Evolutionary conservation across 2,329 filamentous ascomycete species (phyloP), one percentile per base, ranked within the genome.

Genomic region (Claviceps citrina): DNA sequence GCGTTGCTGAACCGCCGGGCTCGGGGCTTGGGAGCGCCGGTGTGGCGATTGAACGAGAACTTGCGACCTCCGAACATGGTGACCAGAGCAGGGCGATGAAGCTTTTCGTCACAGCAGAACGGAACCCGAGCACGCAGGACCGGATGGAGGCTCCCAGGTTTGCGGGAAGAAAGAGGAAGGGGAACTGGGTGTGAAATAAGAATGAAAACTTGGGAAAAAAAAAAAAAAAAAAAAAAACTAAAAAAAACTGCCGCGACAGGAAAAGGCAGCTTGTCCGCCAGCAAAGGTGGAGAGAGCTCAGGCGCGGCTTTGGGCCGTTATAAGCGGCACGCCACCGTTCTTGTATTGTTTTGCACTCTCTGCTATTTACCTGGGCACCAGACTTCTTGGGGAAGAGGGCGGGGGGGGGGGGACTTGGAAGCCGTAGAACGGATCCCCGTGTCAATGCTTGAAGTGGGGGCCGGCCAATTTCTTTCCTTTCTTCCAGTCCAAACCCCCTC

Each of bases 41-140:
- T 77, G 54, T 76, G 72, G 53, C 73, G 67, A 60, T 79, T 78
- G 61, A 79, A 78, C 46, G 73, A 77, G 59, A 78, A 78, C 55
- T 77, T 76, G 61, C 75, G 71, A 44, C 66, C 67, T 54, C 63
- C 60, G 51, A 72, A 72, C 63, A 70, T 70, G 40, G 51, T 62
- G 53, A 39, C 41, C 41, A 3, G 28, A 31, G 12, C 8, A 22
- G n/a, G 9, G 15, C 3, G 6, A 32, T 25, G 24, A 16, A 26
- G 20, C 20, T 24, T 16, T 13, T n/a, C n/a, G n/a, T n/a, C n/a
- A n/a, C n/a, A n/a, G n/a, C n/a, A n/a, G n/a, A n/a, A n/a, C 1
- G 15, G 22, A 5, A n/a, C 15, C 10, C 28, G 4, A 22, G 36
- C 19, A 31, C 3, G 28, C 10, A 33, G 30, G 26, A 24, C 15